Evolutionary conservation across 495 filamentous ascomycete genomes (phyloP).

Genomic region (Aspergillus sclerotioniger): DNA sequence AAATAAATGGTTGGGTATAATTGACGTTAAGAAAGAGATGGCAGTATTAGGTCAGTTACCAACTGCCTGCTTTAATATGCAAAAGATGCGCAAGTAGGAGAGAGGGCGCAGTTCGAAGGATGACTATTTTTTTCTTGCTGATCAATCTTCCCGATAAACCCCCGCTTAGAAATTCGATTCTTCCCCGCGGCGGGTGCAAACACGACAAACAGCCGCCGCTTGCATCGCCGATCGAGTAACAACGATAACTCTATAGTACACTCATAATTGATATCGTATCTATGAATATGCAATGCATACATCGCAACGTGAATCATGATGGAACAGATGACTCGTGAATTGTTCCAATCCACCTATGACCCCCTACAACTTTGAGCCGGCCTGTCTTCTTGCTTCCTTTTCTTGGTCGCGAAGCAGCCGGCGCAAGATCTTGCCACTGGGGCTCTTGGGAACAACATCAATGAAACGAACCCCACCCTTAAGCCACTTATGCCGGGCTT

Average conservation of each 20-base stretch:
- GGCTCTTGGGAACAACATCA: conserved; percentile 78
- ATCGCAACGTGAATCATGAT: not conserved
- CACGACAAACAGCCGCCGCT: conserved; percentile 30
- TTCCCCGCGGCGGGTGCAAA: conserved; percentile 34
- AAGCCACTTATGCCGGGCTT: conserved; percentile 86
- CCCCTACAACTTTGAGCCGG: conserved; percentile 56
- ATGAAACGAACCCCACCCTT: conserved; percentile 81
- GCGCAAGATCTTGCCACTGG: conserved; percentile 88
- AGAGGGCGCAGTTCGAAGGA: conserved; percentile 4
- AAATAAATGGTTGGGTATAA: not conserved
- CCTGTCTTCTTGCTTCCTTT: conserved; percentile 62
- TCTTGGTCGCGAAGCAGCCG: conserved; percentile 78
- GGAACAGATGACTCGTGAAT: too few species aligned
- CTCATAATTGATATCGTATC: not conserved
- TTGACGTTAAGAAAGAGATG: not conserved
- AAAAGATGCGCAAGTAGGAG: not conserved
- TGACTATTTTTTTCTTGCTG: conserved; percentile 15
- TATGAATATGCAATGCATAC: not conserved
- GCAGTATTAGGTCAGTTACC: not conserved
- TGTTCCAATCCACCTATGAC: conserved; percentile 3
- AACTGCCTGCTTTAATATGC: not conserved
- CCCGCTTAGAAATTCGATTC: conserved; percentile 45
- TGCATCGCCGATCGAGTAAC: not conserved
- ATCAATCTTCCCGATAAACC: conserved; percentile 26
- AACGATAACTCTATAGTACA: not conserved